phyloP scores from a whole-genome alignment of 73 alveolate species.

The Tetrahymena borealis region DNA sequence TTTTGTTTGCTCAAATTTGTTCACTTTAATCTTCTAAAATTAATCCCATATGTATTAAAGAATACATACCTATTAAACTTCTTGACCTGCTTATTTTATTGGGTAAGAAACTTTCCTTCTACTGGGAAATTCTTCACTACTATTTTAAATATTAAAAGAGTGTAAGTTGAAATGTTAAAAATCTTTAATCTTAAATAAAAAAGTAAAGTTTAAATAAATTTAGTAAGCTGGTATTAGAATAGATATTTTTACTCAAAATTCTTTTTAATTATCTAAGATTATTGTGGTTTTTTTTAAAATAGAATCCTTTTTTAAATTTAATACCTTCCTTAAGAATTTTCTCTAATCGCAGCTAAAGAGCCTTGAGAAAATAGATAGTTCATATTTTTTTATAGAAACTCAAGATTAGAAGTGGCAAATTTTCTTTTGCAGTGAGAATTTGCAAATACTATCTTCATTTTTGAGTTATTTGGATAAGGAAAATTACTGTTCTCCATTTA shows the following conservation, averaged over 20 bases:
- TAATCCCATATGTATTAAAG: neutral
- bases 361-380: neutral
- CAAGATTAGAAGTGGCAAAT: neutral
- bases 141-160: neutral
- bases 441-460: neutral
- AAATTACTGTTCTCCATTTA: neutral
- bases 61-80: neutral
- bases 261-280: no score
- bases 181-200: no score
- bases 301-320: no score
- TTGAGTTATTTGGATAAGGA: neutral
- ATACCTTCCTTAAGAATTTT: neutral
- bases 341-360: neutral
- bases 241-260: no score
- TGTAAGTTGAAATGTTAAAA: neutral
- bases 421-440: neutral
- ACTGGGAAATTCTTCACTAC: neutral
- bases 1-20: neutral
- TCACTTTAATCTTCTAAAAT: neutral
- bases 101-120: neutral
- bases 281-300: no score
- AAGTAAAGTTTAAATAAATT: no score
- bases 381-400: neutral
- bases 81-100: neutral
- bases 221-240: no score